Base-by-base conservation (phyloP, 225 moss, liverwort and hornwort genomes). In the Lunularia cruciata region DNA sequence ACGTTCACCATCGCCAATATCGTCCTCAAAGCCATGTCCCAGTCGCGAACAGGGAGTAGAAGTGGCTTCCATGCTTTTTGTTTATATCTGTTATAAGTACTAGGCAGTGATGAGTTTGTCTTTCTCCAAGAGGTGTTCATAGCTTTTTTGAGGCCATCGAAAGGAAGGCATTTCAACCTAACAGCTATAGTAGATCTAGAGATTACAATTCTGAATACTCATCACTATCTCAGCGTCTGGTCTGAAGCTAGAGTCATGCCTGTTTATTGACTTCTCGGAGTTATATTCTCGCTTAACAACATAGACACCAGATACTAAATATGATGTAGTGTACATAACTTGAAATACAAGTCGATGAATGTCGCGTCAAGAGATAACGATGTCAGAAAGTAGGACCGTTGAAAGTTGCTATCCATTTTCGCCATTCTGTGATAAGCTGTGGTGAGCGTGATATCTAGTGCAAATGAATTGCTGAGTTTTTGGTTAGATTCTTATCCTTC, bases 381-480 rank as follows among this genome's bases (percentile, higher is more conserved):
- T 33, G 74, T 77, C 35, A 82, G 37, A 14, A 82, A 32, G 28
- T 73, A 82, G 15, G 77, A 82, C 3, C 71, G 64, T 34, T 73
- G 76, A 51, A 81, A 81, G 47, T 77, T 81, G 15, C 59, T 46
- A 48, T 76, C 72, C 81, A 81, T 81, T 60, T 81, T 81, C 18
- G 69, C 59, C 27, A 81, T 60, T 53, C 81, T 81, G 76, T 30
- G 11, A 67, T n/a, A n/a, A n/a, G n/a, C n/a, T 36, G 40, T 11
- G 18, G 22, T 39, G 14, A 27, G 31, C 46, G 27, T 3, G 1
- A 52, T n/a, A n/a, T 52, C n/a, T 52, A 52, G 43, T 43, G 12
- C 1, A 3, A 43, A 16, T 10, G 16, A 43, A 6, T 10, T 10
- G 16, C 11, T 3, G 16, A 10, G 5, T 0, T 10, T 43, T 43